Conservation (phyloP, 2,329 filamentous ascomycete species). For the Sporothrix pseudoabietina region DNA sequence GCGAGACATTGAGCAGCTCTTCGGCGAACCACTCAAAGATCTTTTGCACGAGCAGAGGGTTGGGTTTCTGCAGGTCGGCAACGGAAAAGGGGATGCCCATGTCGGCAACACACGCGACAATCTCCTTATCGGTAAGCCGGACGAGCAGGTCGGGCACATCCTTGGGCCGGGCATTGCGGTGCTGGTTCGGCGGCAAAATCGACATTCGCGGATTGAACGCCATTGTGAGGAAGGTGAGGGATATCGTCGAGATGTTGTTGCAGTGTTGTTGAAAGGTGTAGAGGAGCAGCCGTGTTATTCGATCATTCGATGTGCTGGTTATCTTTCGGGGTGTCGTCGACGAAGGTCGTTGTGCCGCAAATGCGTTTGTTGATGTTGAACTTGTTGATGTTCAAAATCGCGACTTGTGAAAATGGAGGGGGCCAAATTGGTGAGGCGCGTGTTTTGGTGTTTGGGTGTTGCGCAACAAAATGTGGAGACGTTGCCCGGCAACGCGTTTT, state of each 20-base stretch:
- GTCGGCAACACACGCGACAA: constrained; percentile 95
- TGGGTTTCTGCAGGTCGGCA: constrained; percentile 88
- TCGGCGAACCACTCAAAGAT: constrained; percentile 98
- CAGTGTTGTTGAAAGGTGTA: background rate
- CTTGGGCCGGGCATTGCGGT: constrained; percentile 57
- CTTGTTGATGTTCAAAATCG: constrained; percentile 15
- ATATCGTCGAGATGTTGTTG: background rate
- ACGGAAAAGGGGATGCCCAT: constrained; percentile 89
- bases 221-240: constrained; percentile 46
- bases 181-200: constrained; percentile 58
- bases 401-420: background rate
- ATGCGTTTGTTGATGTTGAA: background rate
- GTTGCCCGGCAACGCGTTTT: constrained; percentile 34
- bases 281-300: background rate
- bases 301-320: no score
- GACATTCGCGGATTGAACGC: constrained; percentile 63
- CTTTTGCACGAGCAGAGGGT: constrained; percentile 91
- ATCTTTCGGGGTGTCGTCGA: constrained; percentile 5
- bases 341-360: background rate
- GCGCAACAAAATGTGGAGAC: constrained; percentile 29
- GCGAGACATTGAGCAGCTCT: constrained; percentile 87
- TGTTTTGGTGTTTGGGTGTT: constrained; percentile 21
- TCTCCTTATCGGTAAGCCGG: constrained; percentile 71
- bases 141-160: constrained; percentile 62
- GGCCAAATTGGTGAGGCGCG: constrained; percentile 15